A percentile compares a stretch with the other conserved stretches of the same genome.
These are phyloP conservation scores for Neocatenulostroma microsporum DNA, from an alignment of 2,329 filamentous ascomycete species.

Conservation along the genomic window DNA sequence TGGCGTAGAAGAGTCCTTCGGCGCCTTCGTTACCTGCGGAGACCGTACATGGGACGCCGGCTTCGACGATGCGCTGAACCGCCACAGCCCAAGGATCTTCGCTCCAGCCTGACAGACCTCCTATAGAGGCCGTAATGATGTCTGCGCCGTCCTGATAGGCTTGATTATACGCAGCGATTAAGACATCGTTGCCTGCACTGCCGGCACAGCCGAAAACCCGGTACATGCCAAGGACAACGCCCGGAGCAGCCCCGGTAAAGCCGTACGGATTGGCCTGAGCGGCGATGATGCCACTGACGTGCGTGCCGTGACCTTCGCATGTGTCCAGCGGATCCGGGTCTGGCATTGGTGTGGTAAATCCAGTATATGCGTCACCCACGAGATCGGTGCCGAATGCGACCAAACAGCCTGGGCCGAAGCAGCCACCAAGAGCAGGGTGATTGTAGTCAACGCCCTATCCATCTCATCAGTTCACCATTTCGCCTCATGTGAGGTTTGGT, in stretches of 20 bases:
- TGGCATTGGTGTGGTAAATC: slow-evolving; percentile 34
- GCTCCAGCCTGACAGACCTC: slow-evolving; percentile 28
- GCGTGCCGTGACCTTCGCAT: slow-evolving; percentile 53
- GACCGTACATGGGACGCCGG: slow-evolving; percentile 45
- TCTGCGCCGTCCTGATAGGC: slow-evolving; percentile 48
- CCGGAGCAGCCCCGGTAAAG: slow-evolving; percentile 52
- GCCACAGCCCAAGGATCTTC: slow-evolving; percentile 35
- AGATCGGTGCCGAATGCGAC: slow-evolving; percentile 52
- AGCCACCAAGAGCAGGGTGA: slow-evolving; percentile 57
- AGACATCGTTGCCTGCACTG: slow-evolving; percentile 46
- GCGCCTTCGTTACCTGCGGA: slow-evolving; percentile 47
- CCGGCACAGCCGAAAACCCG: slow-evolving; percentile 52
- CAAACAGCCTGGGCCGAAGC: slow-evolving; percentile 53
- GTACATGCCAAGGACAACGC: slow-evolving; percentile 50
- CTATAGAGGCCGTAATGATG: slow-evolving; percentile 34
- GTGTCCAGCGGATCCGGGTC: slow-evolving; percentile 49
- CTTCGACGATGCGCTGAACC: slow-evolving; percentile 36
- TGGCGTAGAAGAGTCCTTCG: slow-evolving; percentile 42
- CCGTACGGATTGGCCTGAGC: slow-evolving; percentile 48
- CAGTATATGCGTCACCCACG: slow-evolving; percentile 44
- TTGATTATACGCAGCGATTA: slow-evolving; percentile 53
- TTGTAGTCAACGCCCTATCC: slow-evolving; percentile 55
- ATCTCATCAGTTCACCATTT: too few species aligned
- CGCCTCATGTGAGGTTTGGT: too few species aligned
- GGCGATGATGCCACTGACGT: slow-evolving; percentile 56